Conservation (phyloP, 1,284 basidiomycete genomes). For the Malassezia equina region DNA sequence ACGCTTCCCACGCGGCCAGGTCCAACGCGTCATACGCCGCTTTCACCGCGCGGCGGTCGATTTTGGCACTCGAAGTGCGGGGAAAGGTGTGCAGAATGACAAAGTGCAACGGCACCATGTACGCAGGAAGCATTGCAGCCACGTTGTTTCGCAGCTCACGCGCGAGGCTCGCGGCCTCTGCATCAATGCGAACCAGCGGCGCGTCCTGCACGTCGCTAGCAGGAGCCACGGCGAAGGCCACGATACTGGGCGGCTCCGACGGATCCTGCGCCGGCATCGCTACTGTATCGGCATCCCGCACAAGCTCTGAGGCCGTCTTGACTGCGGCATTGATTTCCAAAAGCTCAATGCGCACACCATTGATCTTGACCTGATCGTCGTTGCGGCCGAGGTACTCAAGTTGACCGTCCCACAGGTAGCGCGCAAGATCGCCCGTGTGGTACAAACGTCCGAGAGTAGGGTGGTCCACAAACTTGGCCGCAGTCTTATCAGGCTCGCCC, state of each 20-base stretch:
- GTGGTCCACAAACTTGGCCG: conserved; percentile 41
- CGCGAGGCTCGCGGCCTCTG: conserved; percentile 27
- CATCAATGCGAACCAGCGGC: conserved; percentile 25
- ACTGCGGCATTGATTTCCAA: conserved; percentile 49
- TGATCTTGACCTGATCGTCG: conserved; percentile 50
- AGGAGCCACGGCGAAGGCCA: conserved; percentile 44
- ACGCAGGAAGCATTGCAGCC: conserved; percentile 32
- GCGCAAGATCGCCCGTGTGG: conserved; percentile 44
- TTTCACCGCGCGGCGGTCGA: conserved; percentile 46
- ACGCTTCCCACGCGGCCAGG: conserved; percentile 38
- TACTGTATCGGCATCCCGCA: conserved; percentile 44
- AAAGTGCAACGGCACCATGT: conserved; percentile 47
- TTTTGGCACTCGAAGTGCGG: conserved; percentile 48
- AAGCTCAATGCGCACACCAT: conserved; percentile 49
- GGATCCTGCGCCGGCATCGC: conserved; percentile 27
- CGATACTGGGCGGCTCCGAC: conserved; percentile 36
- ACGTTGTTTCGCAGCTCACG: conserved; percentile 26
- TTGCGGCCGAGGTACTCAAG: conserved; percentile 49
- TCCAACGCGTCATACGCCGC: conserved; percentile 34
- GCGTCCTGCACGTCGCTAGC: conserved; percentile 6
- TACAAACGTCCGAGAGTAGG: conserved; percentile 39
- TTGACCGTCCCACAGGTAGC: conserved; percentile 43
- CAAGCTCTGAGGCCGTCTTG: conserved; percentile 28
- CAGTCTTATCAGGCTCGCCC: conserved; percentile 40
- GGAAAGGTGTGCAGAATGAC: conserved; percentile 46